Evolutionary conservation across 768 basidiomycete species (phyloP), one percentile per base, ranked within the genome.

Genomic region (Termitomyces sp.): DNA sequence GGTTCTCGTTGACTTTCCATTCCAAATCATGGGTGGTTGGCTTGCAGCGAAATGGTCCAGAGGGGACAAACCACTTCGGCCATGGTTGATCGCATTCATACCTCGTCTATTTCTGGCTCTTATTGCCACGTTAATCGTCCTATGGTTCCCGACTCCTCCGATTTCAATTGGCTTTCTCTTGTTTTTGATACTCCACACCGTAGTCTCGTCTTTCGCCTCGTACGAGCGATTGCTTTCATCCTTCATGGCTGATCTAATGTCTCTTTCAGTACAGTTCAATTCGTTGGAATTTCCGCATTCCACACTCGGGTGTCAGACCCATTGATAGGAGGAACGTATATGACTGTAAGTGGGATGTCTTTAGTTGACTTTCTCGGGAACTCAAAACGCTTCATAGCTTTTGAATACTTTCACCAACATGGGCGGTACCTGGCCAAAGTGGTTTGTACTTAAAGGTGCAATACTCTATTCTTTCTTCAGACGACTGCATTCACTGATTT

Each of bases 261-360:
- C 26, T 32, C 22, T 55, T 45, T 3, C 57, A 96, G 96, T 46
- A 98, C 96, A 5, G 88, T 98, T n/a, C 96, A 99, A 72, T 99
- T 98, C 68, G 96, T 98, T 20, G 95, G 97, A 9, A 94, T 98
- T 60, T 93, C 95, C n/a, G 97, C 97, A 3, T 99, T 98, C 82
- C 97, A 98, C 67, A 98, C 95, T 3, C 85, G 90, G 54, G 87
- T 99, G 37, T 94, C 97, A 0, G 97, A 99, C 68, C 97, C 97
- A 0, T 68, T 97, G 13, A 97, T 99, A 53, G 97, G 97, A 30
- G 97, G 97, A 51, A 99, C 97, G 0, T 99, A 99, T 72, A 99
- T 99, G 97, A 99, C 97, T 13, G 95, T 95, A 66, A 62, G 86
- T 74, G 32, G 10, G n/a, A 27, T 47, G 37, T 37, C 30, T 34